Conservation (phyloP, 2,329 filamentous ascomycete genomes). For the Pseudocercospora crystallina region DNA sequence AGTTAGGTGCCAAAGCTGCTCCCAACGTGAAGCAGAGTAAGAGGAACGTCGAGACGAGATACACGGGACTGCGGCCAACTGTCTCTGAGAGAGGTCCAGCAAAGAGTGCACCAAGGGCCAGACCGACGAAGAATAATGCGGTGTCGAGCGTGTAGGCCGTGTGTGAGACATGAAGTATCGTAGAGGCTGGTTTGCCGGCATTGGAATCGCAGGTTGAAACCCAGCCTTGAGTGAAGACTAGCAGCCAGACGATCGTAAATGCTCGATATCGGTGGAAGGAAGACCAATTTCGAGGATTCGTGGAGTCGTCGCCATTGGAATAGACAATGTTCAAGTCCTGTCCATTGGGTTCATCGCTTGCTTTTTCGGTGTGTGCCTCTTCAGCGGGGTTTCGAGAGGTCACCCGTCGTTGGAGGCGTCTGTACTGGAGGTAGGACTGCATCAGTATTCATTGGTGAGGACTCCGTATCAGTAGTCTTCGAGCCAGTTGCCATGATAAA, state of each 20-base stretch:
- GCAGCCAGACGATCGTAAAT: slow-evolving; percentile 2
- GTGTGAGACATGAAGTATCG: slow-evolving; percentile 1
- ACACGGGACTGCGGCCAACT: not conserved
- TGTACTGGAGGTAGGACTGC: slow-evolving; percentile 3
- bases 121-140: slow-evolving; percentile 6
- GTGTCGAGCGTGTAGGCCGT: slow-evolving; percentile 1
- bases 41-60: not conserved
- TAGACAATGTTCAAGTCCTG: not conserved
- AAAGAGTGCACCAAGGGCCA: not conserved
- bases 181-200: slow-evolving; percentile 1
- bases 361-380: not conserved
- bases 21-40: slow-evolving; percentile 6
- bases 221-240: slow-evolving; percentile 10
- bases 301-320: slow-evolving; percentile 6
- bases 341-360: not conserved
- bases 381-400: not conserved
- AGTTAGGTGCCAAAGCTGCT: slow-evolving; percentile 11
- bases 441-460: not conserved
- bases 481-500: too few species aligned
- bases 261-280: not conserved
- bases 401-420: slow-evolving; percentile 1
- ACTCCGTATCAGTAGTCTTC: too few species aligned
- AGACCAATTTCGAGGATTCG: slow-evolving; percentile 1
- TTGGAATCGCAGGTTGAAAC: slow-evolving; percentile 8
- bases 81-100: not conserved